phyloP scores from a whole-genome alignment of 2,329 filamentous ascomycete genomes.

The Fusarium chlamydosporum region DNA sequence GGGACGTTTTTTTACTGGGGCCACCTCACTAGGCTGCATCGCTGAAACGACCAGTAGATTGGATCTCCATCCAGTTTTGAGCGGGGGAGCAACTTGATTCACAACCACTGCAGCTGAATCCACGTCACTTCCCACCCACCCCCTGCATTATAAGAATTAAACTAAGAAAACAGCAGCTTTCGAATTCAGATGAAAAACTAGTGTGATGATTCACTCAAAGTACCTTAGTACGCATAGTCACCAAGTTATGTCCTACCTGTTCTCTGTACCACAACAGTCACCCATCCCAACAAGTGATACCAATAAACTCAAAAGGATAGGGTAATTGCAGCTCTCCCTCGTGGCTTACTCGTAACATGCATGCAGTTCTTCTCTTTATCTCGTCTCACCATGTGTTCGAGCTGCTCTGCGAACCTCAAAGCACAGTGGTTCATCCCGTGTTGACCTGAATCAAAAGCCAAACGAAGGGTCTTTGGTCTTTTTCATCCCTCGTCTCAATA shows the following conservation, averaged over 20 bases:
- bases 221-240: too few species aligned
- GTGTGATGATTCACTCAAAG: conserved; percentile 3
- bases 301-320: conserved; percentile 5
- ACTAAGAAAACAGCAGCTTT: conserved; percentile 18
- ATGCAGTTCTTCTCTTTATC: conserved; percentile 23
- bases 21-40: conserved; percentile 27
- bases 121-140: conserved; percentile 31
- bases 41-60: conserved; percentile 49
- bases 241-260: neutral
- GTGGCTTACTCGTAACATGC: conserved; percentile 19
- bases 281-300: neutral
- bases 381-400: conserved; percentile 18
- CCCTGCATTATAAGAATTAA: conserved; percentile 24
- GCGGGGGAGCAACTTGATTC: conserved; percentile 22
- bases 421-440: neutral
- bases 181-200: conserved; percentile 16
- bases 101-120: conserved; percentile 44
- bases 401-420: neutral
- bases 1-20: conserved; percentile 13
- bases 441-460: neutral
- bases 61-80: conserved; percentile 29
- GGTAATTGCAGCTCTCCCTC: conserved; percentile 26
- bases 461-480: conserved; percentile 3
- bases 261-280: neutral
- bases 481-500: neutral